phyloP scores from a whole-genome alignment of 257 asterid species.

The Jacaranda copaia region DNA sequence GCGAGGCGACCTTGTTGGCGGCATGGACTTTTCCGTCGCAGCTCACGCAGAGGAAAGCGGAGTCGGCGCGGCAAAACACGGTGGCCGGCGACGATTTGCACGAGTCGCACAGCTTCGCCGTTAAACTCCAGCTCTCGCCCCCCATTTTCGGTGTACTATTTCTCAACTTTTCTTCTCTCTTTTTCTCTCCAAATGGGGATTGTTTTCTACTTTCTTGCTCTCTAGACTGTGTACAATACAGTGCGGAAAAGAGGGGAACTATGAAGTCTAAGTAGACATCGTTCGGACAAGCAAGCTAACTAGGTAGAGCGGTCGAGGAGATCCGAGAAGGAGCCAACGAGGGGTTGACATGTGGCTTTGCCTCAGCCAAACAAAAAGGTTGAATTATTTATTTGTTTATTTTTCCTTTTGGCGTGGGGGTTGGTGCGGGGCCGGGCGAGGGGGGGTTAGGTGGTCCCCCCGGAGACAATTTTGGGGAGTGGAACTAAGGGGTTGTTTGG shows the following conservation, averaged over 20 bases:
- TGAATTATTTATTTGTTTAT: not conserved
- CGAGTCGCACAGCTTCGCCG: slow-evolving; percentile 73
- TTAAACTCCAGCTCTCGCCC: slow-evolving; percentile 59
- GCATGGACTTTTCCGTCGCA: slow-evolving; percentile 78
- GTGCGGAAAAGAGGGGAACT: not conserved
- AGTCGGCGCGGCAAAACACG: slow-evolving; percentile 78
- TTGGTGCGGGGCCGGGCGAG: not conserved
- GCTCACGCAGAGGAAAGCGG: slow-evolving; percentile 69
- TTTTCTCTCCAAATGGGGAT: slow-evolving; percentile 25
- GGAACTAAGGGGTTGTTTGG: too few relatives aligned
- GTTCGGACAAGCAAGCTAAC: not conserved
- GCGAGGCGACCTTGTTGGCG: slow-evolving; percentile 67
- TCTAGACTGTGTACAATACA: not conserved
- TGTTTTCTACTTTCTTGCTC: not conserved
- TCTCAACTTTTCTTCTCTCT: not conserved
- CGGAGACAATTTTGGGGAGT: not conserved
- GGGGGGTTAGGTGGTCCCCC: too few relatives aligned
- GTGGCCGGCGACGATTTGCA: slow-evolving; percentile 69
- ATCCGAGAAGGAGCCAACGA: slow-evolving; percentile 43
- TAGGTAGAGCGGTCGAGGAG: slow-evolving; percentile 38
- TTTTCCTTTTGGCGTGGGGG: not conserved
- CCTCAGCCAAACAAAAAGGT: slow-evolving; percentile 50
- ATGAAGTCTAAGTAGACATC: not conserved
- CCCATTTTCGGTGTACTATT: slow-evolving; percentile 45
- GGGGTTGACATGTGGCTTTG: slow-evolving; percentile 29